Percentiles rank a stretch among this genome's conserved stretches.
Evolutionary conservation across 2,329 filamentous ascomycete genomes (phyloP).

Genomic region (Diaporthe sp.): DNA sequence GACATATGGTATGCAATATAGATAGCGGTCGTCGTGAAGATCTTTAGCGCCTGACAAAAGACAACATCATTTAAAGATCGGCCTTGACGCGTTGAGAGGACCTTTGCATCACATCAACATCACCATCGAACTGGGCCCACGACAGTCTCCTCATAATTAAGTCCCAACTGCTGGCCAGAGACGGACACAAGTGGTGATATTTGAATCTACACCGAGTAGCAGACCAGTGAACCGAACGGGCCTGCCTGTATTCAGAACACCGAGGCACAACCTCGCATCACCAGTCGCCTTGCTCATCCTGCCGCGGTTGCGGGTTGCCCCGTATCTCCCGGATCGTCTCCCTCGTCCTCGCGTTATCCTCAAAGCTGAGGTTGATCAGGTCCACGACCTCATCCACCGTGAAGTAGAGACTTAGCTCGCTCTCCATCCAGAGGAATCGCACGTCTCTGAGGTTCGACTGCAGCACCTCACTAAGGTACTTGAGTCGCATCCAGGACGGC

Average conservation of each 20-base stretch:
- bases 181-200: background rate
- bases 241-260: background rate
- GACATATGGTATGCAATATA: background rate
- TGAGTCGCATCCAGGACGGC: constrained; percentile 72
- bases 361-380: constrained; percentile 73
- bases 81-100: background rate
- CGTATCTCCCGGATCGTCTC: constrained; percentile 71
- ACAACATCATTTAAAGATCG: background rate
- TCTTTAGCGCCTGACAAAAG: background rate
- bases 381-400: constrained; percentile 72
- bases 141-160: background rate
- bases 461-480: constrained; percentile 74
- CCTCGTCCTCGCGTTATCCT: constrained; percentile 71
- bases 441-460: constrained; percentile 77
- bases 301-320: constrained; percentile 61
- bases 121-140: background rate
- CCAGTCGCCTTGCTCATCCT: constrained; percentile 35
- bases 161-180: background rate
- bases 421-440: constrained; percentile 74
- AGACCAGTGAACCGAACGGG: background rate
- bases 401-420: constrained; percentile 75
- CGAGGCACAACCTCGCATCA: constrained; percentile 11
- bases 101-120: no score
- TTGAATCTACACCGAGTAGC: background rate
- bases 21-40: background rate